These are phyloP conservation scores for Ascosphaera apis DNA, from an alignment of 2,329 filamentous ascomycete genomes.

Conservation along the genomic window DNA sequence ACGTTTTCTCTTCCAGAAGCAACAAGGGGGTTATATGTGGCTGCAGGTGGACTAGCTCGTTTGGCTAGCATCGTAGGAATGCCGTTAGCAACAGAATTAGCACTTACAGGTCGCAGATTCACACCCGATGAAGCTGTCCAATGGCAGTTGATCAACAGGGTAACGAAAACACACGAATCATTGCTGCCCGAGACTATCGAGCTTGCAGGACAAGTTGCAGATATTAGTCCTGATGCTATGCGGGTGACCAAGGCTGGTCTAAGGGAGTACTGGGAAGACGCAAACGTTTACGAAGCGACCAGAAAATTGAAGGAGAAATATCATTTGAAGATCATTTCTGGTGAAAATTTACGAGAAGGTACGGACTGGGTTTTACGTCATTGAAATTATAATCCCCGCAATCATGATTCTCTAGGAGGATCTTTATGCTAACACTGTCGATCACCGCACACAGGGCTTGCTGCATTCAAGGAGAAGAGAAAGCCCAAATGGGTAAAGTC, in stretches of 20 bases:
- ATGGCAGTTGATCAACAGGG: conserved; percentile 45
- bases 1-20: conserved; percentile 50
- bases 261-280: conserved; percentile 44
- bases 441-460: conserved; percentile 30
- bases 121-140: conserved; percentile 32
- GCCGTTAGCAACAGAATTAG: conserved; percentile 49
- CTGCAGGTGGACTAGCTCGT: conserved; percentile 46
- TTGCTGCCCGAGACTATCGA: conserved; percentile 50
- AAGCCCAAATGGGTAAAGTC: conserved; percentile 60
- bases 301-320: conserved; percentile 65
- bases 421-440: not conserved
- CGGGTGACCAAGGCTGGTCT: conserved; percentile 47
- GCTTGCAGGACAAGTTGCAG: conserved; percentile 36
- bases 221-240: conserved; percentile 49
- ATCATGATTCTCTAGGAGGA: not conserved
- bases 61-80: conserved; percentile 43
- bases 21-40: conserved; percentile 43
- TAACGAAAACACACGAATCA: conserved; percentile 43
- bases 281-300: conserved; percentile 39
- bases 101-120: conserved; percentile 38
- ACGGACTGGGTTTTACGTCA: conserved; percentile 33
- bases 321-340: conserved; percentile 69
- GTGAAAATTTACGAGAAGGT: conserved; percentile 66
- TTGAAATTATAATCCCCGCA: not conserved
- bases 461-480: conserved; percentile 75